Evolutionary conservation across 805 yeast genomes (phyloP).

Genomic region (Kodamaea restingae): DNA sequence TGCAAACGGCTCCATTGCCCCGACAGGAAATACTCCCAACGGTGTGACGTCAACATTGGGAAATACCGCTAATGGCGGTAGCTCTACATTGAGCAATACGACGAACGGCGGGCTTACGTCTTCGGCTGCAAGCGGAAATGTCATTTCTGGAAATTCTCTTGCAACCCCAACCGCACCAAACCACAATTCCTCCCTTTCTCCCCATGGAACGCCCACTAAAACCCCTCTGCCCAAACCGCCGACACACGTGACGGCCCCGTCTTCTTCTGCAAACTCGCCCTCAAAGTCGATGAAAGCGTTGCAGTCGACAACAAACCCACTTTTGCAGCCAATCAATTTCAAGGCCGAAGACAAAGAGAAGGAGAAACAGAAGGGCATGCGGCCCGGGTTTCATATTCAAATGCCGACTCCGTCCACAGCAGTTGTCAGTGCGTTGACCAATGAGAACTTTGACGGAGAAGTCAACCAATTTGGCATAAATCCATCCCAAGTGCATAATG

Average conservation of each 20-base stretch:
- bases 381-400: conserved; percentile 60
- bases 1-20: too few relatives aligned
- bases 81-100: neutral
- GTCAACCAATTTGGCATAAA: conserved; percentile 69
- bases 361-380: conserved; percentile 34
- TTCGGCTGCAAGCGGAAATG: too few relatives aligned
- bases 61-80: neutral
- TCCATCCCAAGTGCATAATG: conserved; percentile 43
- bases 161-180: neutral
- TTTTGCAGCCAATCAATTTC: conserved; percentile 54
- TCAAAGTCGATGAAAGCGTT: conserved; percentile 49
- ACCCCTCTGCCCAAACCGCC: conserved; percentile 37
- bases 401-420: conserved; percentile 67
- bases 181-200: conserved; percentile 5
- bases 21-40: neutral
- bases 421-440: conserved; percentile 36
- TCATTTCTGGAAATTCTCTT: neutral
- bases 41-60: neutral
- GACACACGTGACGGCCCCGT: conserved; percentile 7
- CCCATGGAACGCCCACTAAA: conserved; percentile 35
- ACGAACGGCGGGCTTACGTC: too few relatives aligned
- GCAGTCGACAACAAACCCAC: conserved; percentile 40
- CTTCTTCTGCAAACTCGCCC: conserved; percentile 31
- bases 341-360: conserved; percentile 19
- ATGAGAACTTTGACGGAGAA: conserved; percentile 27